Evolutionary conservation across 306 rosid genomes (phyloP), one percentile per base, ranked within the genome.

Genomic region (Glycyrrhiza uralensis): DNA sequence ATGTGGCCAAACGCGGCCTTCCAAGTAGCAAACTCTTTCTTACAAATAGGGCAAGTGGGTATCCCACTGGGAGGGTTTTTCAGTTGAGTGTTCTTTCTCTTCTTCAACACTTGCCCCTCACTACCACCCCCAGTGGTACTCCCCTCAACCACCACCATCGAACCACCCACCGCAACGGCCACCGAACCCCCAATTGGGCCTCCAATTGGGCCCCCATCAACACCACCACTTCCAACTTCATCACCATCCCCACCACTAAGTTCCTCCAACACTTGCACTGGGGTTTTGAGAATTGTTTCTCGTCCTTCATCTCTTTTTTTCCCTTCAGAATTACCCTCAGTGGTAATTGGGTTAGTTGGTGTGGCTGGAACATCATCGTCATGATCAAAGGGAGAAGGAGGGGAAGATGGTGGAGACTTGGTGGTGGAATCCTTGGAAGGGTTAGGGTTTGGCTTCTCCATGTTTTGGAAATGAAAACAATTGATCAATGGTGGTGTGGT

Each of bases 1-100:
- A 82, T 82, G 32, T 82, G 86, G 0, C 86, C 86, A 47, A 82
- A 82, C 3, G 77, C 86, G 0, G 66, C 80, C 58, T 69, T 82
- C 86, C 83, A 78, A 1, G 80, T 35, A 0, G 20, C 0, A 5
- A 82, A 82, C 15, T 75, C 59, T 19, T 8, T 82, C 0, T 4
- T 4, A 1, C 86, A 82, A n/a, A 74, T 26, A 0, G 45, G 77
- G 22, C 83, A 82, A 2, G 23, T 46, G 0, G 86, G 86, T 18
- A 7, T 30, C 26, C 86, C 60, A 1, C 5, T 2, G 2, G 82
- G 83, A 55, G 72, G 75, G 28, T 82, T 67, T 15, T 32, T 69
- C 11, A 74, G 11, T 2, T 46, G n/a, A 0, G 45, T 32, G 0
- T 24, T 0, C 45, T 74, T 82, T 36, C 82, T 24, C 39, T 82